Evolutionary conservation across 208 protist genomes (phyloP), one percentile per base, ranked within the genome.

Genomic region (Leishmania tarentolae): DNA sequence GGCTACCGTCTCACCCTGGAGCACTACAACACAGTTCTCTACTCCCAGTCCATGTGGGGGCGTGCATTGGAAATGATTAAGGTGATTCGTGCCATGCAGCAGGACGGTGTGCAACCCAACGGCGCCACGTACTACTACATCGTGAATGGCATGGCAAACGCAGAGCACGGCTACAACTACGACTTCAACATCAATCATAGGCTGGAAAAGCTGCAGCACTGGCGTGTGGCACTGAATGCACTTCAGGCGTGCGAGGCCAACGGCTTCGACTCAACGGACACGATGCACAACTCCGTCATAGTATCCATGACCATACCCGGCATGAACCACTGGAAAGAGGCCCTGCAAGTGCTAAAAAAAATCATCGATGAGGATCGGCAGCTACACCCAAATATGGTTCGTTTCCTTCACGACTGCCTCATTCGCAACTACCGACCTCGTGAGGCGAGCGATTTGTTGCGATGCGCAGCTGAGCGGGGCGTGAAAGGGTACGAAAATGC

Each of bases 1-100:
- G 95, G 95, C 61, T 98, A 97, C 81, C 86, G 92, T 44, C 83
- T 98, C 61, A 95, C 93, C 15, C 90, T 89, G 3, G 91, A 97
- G 84, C 95, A 98, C 83, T 98, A 98, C 90, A 98, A 98, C 85
- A 96, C 92, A 15, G 88, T 97, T 69, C 90, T 98, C 56, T 98
- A 95, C 83, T 96, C 91, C 4, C 95, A 98, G 72, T 91, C 91
- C n/a, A 87, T 98, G 75, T 98, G 95, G 93, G 95, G 95, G 1
- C 88, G 95, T 4, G 95, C 95, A 42, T 78, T 98, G 35, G 95
- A 98, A 81, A 98, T 98, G 80, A 81, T 97, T 47, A 91, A 90
- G 57, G 93, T 98, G 31, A 86, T 98, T 31, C 92, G 93, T 0
- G 92, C 93, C 21, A 98, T 98, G 95, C 88, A 97, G 85, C 87